phyloP scores from a whole-genome alignment of 2,329 filamentous ascomycete genomes.

The Verticillium tricorpus region DNA sequence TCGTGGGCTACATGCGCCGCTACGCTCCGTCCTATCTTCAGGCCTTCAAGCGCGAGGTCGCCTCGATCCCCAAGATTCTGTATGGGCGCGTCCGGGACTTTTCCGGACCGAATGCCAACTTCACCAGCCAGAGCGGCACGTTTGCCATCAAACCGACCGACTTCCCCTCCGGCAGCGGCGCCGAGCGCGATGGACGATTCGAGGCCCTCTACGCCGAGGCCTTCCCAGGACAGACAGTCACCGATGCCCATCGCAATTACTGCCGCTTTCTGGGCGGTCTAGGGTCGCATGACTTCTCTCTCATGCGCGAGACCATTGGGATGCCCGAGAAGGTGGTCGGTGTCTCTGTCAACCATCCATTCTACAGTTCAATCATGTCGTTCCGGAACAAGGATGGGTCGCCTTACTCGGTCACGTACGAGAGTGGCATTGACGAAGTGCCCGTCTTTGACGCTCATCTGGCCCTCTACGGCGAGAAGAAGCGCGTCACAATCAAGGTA shows the following conservation, averaged over 20 bases:
- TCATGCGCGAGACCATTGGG: conserved; percentile 42
- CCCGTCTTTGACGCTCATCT: conserved; percentile 41
- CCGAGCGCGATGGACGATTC: conserved; percentile 17
- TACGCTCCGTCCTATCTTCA: conserved; percentile 47
- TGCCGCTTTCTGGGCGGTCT: conserved; percentile 41
- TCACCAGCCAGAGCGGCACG: conserved; percentile 1
- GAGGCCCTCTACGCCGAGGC: conserved; percentile 25
- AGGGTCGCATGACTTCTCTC: conserved; percentile 48
- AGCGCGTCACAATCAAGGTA: conserved; percentile 30
- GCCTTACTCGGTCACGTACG: conserved; percentile 42
- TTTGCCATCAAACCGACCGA: conserved; percentile 28
- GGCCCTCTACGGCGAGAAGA: conserved; percentile 40
- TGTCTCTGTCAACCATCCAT: conserved; percentile 5
- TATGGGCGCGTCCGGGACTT: conserved; percentile 40
- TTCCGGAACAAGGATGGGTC: conserved; percentile 9
- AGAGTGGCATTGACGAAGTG: conserved; percentile 43
- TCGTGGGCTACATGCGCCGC: conserved; percentile 54
- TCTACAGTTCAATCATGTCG: conserved; percentile 9
- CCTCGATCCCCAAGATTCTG: conserved; percentile 37
- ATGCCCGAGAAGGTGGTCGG: conserved; percentile 14
- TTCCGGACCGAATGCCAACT: conserved; percentile 15
- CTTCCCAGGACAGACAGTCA: conserved; percentile 23
- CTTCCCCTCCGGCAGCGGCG: conserved; percentile 6
- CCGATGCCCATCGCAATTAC: conserved; percentile 20
- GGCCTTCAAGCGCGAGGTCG: conserved; percentile 45